phyloP scores from a whole-genome alignment of 331 rosid genomes.

The Quercus lobata region DNA sequence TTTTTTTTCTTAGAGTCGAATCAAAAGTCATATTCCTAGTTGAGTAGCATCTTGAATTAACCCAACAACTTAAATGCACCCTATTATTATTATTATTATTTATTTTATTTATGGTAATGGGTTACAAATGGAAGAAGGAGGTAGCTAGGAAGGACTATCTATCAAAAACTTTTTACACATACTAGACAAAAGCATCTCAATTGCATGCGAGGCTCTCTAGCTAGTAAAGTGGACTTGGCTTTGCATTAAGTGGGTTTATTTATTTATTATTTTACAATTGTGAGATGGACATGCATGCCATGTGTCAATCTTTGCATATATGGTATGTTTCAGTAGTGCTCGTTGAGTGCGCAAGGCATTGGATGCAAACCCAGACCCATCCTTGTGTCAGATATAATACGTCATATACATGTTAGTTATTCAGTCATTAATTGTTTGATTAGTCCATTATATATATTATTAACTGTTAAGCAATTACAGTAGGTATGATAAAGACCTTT shows the following conservation, averaged over 20 bases:
- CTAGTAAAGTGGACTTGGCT: neutral
- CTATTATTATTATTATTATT: too few species aligned
- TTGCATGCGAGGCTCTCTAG: neutral
- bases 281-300: too few species aligned
- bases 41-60: neutral
- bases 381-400: neutral
- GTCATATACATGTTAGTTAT: neutral
- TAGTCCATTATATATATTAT: neutral
- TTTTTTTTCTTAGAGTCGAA: neutral
- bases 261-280: too few species aligned
- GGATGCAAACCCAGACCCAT: neutral
- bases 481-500: neutral
- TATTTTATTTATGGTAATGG: neutral
- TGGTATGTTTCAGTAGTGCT: too few species aligned
- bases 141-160: neutral
- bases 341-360: too few species aligned
- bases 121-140: neutral
- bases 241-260: neutral
- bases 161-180: neutral
- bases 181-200: conserved; percentile 11
- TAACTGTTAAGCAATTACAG: neutral
- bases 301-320: too few species aligned
- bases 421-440: neutral
- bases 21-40: conserved; percentile 18
- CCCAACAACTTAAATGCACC: neutral